Conservation (phyloP, 352 stramenopile genomes). For the Phytophthora agathidicida region DNA sequence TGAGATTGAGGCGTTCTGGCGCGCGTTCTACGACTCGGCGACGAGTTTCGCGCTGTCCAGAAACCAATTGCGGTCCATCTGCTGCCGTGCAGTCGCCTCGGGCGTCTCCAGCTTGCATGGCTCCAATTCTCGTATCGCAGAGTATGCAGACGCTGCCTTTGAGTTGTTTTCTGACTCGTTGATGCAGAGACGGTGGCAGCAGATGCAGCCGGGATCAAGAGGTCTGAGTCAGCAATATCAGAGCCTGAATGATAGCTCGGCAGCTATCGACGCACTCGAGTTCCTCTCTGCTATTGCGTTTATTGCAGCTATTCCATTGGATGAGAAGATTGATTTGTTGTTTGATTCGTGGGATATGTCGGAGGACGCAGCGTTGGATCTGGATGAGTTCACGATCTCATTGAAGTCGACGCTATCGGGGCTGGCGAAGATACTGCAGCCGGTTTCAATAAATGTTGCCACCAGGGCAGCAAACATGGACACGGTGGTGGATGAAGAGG, state of each 20-base stretch:
- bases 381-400: conserved; percentile 89
- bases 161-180: conserved; percentile 51
- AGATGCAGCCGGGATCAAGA: conserved; percentile 15
- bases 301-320: conserved; percentile 54
- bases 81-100: conserved; percentile 47
- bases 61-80: conserved; percentile 65
- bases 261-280: conserved; percentile 76
- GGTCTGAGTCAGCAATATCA: conserved; percentile 21
- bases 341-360: conserved; percentile 92
- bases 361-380: conserved; percentile 72
- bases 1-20: conserved; percentile 85
- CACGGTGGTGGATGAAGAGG: conserved; percentile 61
- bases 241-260: conserved; percentile 4
- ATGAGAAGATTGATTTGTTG: conserved; percentile 85
- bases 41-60: conserved; percentile 72
- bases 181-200: conserved; percentile 30
- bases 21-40: conserved; percentile 83
- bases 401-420: conserved; percentile 84
- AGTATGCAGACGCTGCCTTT: conserved; percentile 65
- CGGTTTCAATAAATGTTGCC: conserved; percentile 2
- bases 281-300: conserved; percentile 81
- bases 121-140: conserved; percentile 43
- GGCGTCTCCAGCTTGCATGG: conserved; percentile 41
- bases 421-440: conserved; percentile 69
- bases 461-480: conserved; percentile 2